Base-by-base conservation (phyloP, 192 early-diverging fungal species). In the Coemansia sp. region DNA sequence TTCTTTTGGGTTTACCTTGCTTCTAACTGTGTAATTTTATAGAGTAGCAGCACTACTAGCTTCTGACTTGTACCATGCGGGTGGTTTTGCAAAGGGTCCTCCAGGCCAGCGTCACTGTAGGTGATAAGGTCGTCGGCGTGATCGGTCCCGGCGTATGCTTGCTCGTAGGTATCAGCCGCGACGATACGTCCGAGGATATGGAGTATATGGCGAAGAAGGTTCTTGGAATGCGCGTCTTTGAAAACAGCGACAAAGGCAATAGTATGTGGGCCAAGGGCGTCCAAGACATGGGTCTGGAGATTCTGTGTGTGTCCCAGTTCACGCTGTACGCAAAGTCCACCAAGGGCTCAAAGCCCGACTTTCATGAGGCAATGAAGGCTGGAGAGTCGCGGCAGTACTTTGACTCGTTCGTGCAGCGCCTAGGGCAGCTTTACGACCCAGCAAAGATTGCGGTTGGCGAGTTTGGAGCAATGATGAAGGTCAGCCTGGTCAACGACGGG, bases 391-490 rank as follows among this genome's bases (percentile, higher is more conserved):
- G 85, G 13, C 83, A 83, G 40, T 86, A 93, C 74, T 98, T 97
- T 77, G 67, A 85, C 16, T 64, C 67, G 16, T 96, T 98, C 63
- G 71, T 98, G 35, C 74, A 70, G 21, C 85, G 88, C 42, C 55
- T 98, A 48, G 77, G 86, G 24, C 63, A 74, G 56, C 77, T 85
- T 5, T 91, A 94, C 73, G 64, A 85, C 9, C 70, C 86, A 5
- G 86, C 83, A 2, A 84, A 83, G 65, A 88, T 96, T 20, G 90
- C 91, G 88, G 79, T 70, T 0, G 96, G 95, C 5, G 84, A 86
- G 61, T 98, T 98, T 82, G 95, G 95, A 3, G 96, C 92, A 5
- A 98, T 97, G 96, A 98, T 98, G 96, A 66, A 87, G 45, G 96
- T 98, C 20, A 83, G 83, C 11, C 84, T 95, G 73, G 84, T 88